Evolutionary conservation across 495 filamentous ascomycete species (phyloP), one percentile per base, ranked within the genome.

Genomic region (Aspergillus incahuasiensis): DNA sequence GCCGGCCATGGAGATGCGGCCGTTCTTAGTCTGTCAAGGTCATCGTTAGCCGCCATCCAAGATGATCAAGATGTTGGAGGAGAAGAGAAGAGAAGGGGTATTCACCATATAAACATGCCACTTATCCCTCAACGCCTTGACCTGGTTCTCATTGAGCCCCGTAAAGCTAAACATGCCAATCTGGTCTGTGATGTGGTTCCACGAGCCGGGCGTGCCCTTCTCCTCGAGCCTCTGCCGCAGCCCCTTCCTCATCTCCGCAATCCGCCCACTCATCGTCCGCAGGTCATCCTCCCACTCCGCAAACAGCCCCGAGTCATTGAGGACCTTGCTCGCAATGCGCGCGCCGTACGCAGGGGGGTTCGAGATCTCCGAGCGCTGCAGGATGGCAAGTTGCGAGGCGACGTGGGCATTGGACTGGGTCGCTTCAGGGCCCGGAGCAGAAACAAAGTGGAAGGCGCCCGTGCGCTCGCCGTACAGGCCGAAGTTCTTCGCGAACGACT

Each of bases 161-260:
- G 94, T 99, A 69, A 95, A 99, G 66, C 87, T 92, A 75, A 99
- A 99, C 94, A 99, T 99, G 64, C 94, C 94, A 70, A 99, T 99
- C 80, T 99, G 94, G 58, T 94, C 87, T 8, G 91, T 95, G 68
- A 99, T 95, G 72, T 99, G 94, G 54, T 90, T 87, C 94, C 94
- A 98, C 11, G 80, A 85, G 4, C 94, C 95, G 0, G 92, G 92
- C 1, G 94, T 97, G 2, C 82, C 85, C 39, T 68, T 70, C 60
- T 85, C 82, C 72, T 95, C 91, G 1, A 99, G 77, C 62, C 91
- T 89, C 52, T 71, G 69, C 13, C 88, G 78, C 59, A 99, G 67
- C 13, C 82, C 82, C 62, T 80, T 81, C 43, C 94, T 83, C 94
- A 97, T 97, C 63, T 83, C 82, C 52, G 86, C 89, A 66, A 99